Base-by-base conservation (phyloP, 345 rosid genomes). In the Bruguiera gymnorhiza region DNA sequence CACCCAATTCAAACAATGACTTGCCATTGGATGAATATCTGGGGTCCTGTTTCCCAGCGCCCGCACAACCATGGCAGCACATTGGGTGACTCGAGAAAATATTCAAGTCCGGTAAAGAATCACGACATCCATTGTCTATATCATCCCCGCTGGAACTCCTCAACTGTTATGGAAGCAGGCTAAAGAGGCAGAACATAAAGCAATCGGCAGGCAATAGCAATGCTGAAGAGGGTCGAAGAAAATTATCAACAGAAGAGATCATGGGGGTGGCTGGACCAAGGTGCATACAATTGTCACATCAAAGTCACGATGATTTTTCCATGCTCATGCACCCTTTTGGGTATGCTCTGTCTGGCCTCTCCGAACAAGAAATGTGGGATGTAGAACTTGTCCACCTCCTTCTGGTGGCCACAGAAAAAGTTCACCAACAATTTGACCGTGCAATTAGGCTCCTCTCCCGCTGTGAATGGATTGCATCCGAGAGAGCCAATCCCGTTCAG, bases 331-430 rank as follows among this genome's bases (percentile, higher is more conserved):
- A 81, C 76, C 89, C 89, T 48, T 72, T 54, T 21, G 88, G 86
- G 8, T 73, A 70, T 11, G 81, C 83, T 32, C 84, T 84, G 66
- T 72, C 79, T 0, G 83, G 82, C 57, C 57, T 86, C 19, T 83
- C 86, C 4, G 84, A 78, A 27, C 83, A 79, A 68, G 89, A 88
- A 75, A 76, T 64, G n/a, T 79, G 66, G 65, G 85, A 88, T 57
- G 87, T 86, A 5, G 89, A 86, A 62, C 80, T 83, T 3, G 80
- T 75, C 29, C 85, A 76, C 39, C 80, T 86, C 5, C 87, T 88
- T 20, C 76, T 86, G 0, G 81, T 86, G 0, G 83, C 87, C 0
- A 87, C 90, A 0, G 90, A 86, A 85, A 86, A 88, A 63, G 86
- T 86, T 1, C 62, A 78, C 62, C 79, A 53, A 11, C 84, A 83